Base-by-base conservation (phyloP, 108 stramenopile species). In the Stephanodiscus minutulus region DNA sequence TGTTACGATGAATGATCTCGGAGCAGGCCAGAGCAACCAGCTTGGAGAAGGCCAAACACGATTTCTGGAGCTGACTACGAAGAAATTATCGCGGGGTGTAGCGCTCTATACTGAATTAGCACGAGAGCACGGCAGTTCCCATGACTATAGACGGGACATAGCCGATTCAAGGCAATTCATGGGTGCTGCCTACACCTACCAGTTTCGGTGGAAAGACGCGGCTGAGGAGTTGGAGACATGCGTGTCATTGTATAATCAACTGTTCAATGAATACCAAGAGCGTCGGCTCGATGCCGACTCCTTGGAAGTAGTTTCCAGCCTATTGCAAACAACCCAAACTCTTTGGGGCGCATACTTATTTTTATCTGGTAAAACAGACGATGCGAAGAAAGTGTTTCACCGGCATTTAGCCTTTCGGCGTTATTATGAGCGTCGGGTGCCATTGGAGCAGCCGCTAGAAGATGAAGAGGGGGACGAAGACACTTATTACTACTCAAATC, bases 351-450 rank as follows among this genome's bases (percentile, higher is more conserved):
- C 62, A 5, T 63, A 25, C 44, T 41, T 63, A 7, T 47, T 24
- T 25, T 43, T 63, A 28, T 44, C 44, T 47, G 62, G 44, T 3
- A 29, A 63, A 9, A 63, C 36, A 0, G 25, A 63, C 15, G 44
- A 44, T 29, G 62, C 62, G 18, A 46, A 63, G 22, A 47, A 44
- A n/a, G 62, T 47, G 28, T 63, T 63, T 63, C 62, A 22, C 28
- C 27, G 2, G 17, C 41, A 63, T 43, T 63, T 63, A 28, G 28
- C 47, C 47, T 27, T 13, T 5, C 62, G 8, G 13, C 43, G 47
- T 44, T 44, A 44, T 44, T 17, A 44, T 47, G 62, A 63, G 21
- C 27, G 21, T 8, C 18, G n/a, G 62, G 43, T 36, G 24, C 44
- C 24, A 63, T 63, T 63, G 27, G 22, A 31, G 0, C 31, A 63